These are phyloP conservation scores for Candida pseudofarinosa DNA, from an alignment of 805 yeast genomes.

Conservation along the genomic window DNA sequence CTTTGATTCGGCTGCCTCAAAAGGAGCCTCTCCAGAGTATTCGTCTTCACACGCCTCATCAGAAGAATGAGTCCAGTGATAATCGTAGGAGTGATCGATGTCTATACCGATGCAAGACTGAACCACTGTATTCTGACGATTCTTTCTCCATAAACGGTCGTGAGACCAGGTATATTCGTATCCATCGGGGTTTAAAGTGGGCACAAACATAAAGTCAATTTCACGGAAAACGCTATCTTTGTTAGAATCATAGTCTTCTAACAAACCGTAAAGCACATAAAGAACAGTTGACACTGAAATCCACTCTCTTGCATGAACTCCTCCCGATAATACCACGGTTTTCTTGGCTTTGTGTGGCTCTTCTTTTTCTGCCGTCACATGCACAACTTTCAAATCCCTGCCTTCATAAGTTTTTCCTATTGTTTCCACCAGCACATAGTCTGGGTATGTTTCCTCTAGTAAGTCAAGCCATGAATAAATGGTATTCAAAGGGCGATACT, in stretches of 20 bases:
- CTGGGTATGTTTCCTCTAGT: slow-evolving; percentile 58
- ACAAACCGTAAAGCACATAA: slow-evolving; percentile 42
- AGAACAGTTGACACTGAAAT: slow-evolving; percentile 67
- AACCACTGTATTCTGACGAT: slow-evolving; percentile 65
- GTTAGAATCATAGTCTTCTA: slow-evolving; percentile 25
- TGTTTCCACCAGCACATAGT: slow-evolving; percentile 55
- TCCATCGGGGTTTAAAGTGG: slow-evolving; percentile 90
- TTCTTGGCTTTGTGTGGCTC: slow-evolving; percentile 38
- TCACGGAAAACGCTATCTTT: slow-evolving; percentile 46
- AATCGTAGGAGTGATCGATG: slow-evolving; percentile 79
- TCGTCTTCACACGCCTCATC: slow-evolving; percentile 81
- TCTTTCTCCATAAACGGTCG: slow-evolving; percentile 87
- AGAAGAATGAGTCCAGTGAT: slow-evolving; percentile 58
- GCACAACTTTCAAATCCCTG: slow-evolving; percentile 62
- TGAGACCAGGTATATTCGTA: slow-evolving; percentile 75
- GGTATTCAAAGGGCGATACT: slow-evolving; percentile 62
- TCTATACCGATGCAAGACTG: slow-evolving; percentile 78
- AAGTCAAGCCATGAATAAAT: slow-evolving; percentile 71
- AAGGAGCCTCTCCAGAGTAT: slow-evolving; percentile 71
- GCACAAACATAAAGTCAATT: slow-evolving; percentile 71
- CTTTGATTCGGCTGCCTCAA: slow-evolving; percentile 45
- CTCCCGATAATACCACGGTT: slow-evolving; percentile 76
- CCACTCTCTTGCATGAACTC: slow-evolving; percentile 92
- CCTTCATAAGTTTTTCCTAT: slow-evolving; percentile 79
- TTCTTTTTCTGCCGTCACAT: slow-evolving; percentile 48